phyloP scores from a whole-genome alignment of 1,284 basidiomycete genomes.

The Rhodotorula sp. region DNA sequence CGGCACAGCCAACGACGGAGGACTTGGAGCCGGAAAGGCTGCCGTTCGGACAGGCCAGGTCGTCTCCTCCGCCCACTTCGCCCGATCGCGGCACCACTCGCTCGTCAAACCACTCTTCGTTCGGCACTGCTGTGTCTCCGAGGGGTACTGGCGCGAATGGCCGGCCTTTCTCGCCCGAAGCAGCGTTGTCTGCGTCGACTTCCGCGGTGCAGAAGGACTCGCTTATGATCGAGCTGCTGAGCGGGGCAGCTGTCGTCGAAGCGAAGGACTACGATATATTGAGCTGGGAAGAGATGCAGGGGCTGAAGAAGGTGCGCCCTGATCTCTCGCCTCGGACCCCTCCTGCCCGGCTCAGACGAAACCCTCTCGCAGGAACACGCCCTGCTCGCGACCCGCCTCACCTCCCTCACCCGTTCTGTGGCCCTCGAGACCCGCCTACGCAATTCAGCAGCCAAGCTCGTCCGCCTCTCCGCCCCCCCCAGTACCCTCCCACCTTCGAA shows the following conservation, averaged over 20 bases:
- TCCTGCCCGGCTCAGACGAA: not conserved
- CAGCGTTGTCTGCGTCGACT: not conserved
- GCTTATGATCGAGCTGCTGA: constrained; percentile 37
- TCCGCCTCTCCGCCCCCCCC: constrained; percentile 24
- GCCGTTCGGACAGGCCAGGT: constrained; percentile 18
- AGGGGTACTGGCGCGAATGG: not conserved
- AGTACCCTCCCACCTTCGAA: not conserved
- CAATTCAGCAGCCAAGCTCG: constrained; percentile 39
- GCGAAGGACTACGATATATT: constrained; percentile 33
- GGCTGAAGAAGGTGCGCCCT: constrained; percentile 33
- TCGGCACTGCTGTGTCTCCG: not conserved
- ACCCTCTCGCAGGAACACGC: constrained; percentile 22
- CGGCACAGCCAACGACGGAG: not conserved
- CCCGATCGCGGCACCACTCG: not conserved
- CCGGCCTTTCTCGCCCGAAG: constrained; percentile 21
- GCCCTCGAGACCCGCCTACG: constrained; percentile 38
- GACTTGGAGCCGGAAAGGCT: constrained; percentile 13
- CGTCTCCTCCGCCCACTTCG: not conserved
- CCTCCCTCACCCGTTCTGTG: constrained; percentile 31
- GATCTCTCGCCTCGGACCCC: no score
- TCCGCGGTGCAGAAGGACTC: constrained; percentile 16
- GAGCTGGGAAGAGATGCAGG: constrained; percentile 36
- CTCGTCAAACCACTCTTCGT: constrained; percentile 4
- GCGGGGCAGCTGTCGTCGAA: constrained; percentile 35
- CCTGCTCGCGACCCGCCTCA: constrained; percentile 21